phyloP scores from a whole-genome alignment of 2,329 filamentous ascomycete genomes.

The Rhinocladiella similis region DNA sequence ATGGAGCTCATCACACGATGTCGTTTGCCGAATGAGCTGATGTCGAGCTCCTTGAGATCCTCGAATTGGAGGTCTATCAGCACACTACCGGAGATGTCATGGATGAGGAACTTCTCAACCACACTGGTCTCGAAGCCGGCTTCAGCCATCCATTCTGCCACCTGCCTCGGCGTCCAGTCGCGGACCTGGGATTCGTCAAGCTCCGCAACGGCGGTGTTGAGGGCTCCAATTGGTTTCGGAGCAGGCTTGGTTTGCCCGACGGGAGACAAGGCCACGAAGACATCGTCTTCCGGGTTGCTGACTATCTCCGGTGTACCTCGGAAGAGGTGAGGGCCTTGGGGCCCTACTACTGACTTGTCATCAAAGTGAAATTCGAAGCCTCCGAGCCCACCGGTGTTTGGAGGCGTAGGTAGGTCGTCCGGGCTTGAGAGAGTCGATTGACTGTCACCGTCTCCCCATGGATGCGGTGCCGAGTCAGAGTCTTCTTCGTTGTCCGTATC shows the following conservation, averaged over 20 bases:
- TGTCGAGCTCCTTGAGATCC: slow-evolving; percentile 66
- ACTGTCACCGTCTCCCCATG: slow-evolving; percentile 52
- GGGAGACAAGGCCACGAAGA: slow-evolving; percentile 25
- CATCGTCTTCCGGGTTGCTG: slow-evolving; percentile 17
- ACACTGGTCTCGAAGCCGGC: slow-evolving; percentile 74
- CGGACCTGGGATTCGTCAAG: slow-evolving; percentile 34
- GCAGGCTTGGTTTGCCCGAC: slow-evolving; percentile 5
- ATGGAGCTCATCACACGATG: slow-evolving; percentile 62
- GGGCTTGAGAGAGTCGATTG: slow-evolving; percentile 85
- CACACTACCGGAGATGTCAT: slow-evolving; percentile 88
- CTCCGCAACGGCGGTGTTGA: slow-evolving; percentile 32
- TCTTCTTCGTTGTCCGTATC: slow-evolving; percentile 40
- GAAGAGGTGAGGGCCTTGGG: slow-evolving; percentile 84
- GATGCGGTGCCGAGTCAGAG: slow-evolving; percentile 28
- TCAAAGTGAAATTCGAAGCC: slow-evolving; percentile 63
- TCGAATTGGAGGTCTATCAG: slow-evolving; percentile 90
- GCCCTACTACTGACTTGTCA: slow-evolving; percentile 59
- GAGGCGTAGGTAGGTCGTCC: slow-evolving; percentile 80
- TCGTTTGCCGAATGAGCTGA: slow-evolving; percentile 64
- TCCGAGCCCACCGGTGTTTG: slow-evolving; percentile 64
- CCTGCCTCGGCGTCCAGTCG: slow-evolving; percentile 35
- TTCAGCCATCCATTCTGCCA: slow-evolving; percentile 75
- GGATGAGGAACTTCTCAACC: slow-evolving; percentile 81
- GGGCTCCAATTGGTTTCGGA: slow-evolving; percentile 23
- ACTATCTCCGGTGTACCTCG: slow-evolving; percentile 51